phyloP scores from a whole-genome alignment of 2,329 filamentous ascomycete species.

The Ascochyta lentis region DNA sequence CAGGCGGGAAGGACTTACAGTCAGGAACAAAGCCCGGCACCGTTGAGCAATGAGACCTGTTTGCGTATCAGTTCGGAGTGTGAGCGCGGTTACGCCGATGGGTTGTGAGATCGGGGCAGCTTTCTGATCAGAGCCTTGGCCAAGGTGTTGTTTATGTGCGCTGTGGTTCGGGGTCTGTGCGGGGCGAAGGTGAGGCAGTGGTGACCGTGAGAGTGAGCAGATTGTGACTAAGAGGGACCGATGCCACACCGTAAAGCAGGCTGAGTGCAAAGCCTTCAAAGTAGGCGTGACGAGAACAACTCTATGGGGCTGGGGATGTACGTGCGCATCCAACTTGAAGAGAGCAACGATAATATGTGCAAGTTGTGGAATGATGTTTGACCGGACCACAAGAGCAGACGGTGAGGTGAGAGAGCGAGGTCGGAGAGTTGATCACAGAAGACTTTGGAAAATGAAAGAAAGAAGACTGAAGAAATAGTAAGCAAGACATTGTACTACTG shows the following conservation, averaged over 20 bases:
- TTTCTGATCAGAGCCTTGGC: neutral
- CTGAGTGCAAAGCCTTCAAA: neutral
- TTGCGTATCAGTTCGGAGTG: neutral
- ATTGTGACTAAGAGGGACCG: neutral
- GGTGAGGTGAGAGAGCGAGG: neutral
- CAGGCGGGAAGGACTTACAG: neutral
- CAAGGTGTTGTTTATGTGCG: neutral
- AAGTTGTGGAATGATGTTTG: neutral
- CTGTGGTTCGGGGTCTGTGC: slow-evolving; percentile 4
- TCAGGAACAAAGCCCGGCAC: neutral
- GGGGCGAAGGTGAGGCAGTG: slow-evolving; percentile 2
- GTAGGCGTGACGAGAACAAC: neutral
- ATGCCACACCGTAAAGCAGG: neutral
- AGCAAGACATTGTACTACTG: neutral
- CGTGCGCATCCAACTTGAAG: too few relatives aligned
- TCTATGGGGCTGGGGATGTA: neutral
- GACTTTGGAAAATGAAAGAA: neutral
- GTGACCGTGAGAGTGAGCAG: slow-evolving; percentile 4
- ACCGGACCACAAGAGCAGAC: neutral
- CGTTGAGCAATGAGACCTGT: neutral
- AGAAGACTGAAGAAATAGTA: neutral
- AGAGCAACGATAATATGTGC: neutral
- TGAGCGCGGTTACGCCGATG: neutral
- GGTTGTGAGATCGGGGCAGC: neutral
- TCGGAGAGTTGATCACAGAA: neutral